Conservation (phyloP, 1,284 basidiomycete species). For the Cutaneotrichosporon daszewskae region DNA sequence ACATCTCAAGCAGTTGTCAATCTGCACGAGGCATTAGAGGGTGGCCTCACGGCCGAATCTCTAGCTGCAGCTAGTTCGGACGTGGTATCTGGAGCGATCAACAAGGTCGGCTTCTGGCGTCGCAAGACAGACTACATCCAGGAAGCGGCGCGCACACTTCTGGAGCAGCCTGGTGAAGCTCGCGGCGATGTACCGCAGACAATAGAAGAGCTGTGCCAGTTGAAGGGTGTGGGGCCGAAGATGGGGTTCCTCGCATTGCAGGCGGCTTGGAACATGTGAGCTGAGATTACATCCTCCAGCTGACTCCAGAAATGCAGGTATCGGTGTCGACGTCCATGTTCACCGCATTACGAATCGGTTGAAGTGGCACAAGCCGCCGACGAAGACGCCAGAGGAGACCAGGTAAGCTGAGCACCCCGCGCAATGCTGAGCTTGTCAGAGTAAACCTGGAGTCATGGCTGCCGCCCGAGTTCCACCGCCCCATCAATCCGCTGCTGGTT, state of each 20-base stretch:
- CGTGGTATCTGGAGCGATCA: constrained; percentile 66
- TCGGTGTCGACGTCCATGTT: constrained; percentile 94
- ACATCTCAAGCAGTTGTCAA: constrained; percentile 76
- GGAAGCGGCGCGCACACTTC: constrained; percentile 63
- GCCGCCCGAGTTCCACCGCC: constrained; percentile 66
- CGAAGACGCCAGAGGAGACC: constrained; percentile 82
- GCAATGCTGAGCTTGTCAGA: constrained; percentile 45
- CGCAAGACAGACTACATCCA: constrained; percentile 71
- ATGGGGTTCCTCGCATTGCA: constrained; percentile 85
- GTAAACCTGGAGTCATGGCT: constrained; percentile 88
- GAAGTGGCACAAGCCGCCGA: constrained; percentile 80
- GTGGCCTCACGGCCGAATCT: constrained; percentile 68
- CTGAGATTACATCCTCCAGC: not conserved
- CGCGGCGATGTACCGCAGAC: constrained; percentile 73
- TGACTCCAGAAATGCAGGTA: constrained; percentile 69
- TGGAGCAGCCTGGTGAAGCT: constrained; percentile 50
- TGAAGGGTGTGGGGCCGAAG: constrained; percentile 86
- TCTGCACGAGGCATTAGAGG: constrained; percentile 67
- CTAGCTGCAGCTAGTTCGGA: constrained; percentile 62
- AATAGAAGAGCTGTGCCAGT: constrained; percentile 71
- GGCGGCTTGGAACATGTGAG: constrained; percentile 75
- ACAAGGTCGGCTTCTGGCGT: constrained; percentile 89
- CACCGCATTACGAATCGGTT: constrained; percentile 89
- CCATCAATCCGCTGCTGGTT: constrained; percentile 83
- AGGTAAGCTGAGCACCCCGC: constrained; percentile 49